phyloP scores from a whole-genome alignment of 225 moss, liverwort and hornwort species.

The Pseudoscleropodium purum region DNA sequence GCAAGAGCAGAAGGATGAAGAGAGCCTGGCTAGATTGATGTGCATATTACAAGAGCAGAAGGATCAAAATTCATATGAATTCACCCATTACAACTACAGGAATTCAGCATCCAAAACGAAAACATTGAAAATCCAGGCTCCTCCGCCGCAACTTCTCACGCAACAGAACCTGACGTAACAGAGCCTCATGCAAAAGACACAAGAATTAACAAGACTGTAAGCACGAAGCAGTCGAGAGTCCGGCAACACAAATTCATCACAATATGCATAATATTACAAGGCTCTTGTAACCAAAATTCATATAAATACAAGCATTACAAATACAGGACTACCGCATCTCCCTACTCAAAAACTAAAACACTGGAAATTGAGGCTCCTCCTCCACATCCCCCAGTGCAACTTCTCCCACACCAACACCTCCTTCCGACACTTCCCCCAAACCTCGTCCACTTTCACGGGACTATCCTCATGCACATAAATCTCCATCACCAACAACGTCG shows the following conservation, averaged over 20 bases:
- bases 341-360: conserved; percentile 63
- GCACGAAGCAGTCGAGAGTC: not conserved
- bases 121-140: not conserved
- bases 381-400: conserved; percentile 56
- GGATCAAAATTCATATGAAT: not conserved
- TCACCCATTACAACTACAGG: not conserved
- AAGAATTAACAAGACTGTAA: no score
- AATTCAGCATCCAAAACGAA: not conserved
- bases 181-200: not conserved
- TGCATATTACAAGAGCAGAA: not conserved
- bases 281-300: not conserved
- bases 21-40: not conserved
- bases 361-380: conserved; percentile 58
- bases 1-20: not conserved
- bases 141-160: not conserved
- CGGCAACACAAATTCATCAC: not conserved
- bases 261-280: not conserved
- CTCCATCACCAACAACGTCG: conserved; percentile 45
- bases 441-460: conserved; percentile 6
- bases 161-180: not conserved
- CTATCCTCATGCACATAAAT: conserved; percentile 72
- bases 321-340: not conserved
- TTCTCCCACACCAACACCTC: not conserved
- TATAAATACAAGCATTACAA: not conserved
- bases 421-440: conserved; percentile 1